These are phyloP conservation scores for Aspergillus egyptiacus DNA, from an alignment of 495 filamentous ascomycete genomes.

Conservation along the genomic window DNA sequence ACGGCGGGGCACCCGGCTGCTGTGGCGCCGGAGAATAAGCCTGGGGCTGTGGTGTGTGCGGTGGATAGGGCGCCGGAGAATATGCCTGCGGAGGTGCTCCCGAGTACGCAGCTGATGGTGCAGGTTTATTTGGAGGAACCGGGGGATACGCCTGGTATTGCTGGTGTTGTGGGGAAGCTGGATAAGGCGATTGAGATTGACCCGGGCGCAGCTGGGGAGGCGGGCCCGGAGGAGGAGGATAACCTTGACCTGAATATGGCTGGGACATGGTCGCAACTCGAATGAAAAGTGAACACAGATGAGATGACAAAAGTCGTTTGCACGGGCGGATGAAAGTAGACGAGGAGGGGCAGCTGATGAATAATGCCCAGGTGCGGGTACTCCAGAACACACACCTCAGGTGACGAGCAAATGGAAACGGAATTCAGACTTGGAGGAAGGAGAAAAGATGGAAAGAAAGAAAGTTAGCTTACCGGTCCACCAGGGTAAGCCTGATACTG, in stretches of 20 bases:
- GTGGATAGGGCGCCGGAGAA: conserved; percentile 18
- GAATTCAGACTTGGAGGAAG: conserved; percentile 12
- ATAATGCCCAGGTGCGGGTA: background rate
- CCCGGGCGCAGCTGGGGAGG: conserved; percentile 26
- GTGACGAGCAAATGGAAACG: conserved; percentile 8
- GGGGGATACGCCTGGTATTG: conserved; percentile 31
- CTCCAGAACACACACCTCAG: conserved; percentile 8
- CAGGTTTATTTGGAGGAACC: conserved; percentile 22
- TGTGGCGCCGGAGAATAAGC: conserved; percentile 19
- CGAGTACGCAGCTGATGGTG: conserved; percentile 29
- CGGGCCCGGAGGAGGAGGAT: conserved; percentile 19
- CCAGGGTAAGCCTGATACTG: conserved; percentile 43
- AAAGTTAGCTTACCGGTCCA: conserved; percentile 36
- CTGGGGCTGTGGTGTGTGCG: conserved; percentile 12
- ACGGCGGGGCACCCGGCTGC: conserved; percentile 10
- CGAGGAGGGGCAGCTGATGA: conserved; percentile 11
- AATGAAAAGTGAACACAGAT: conserved; percentile 3
- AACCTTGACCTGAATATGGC: conserved; percentile 32
- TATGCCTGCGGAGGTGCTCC: conserved; percentile 24
- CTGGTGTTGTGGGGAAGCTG: conserved; percentile 28
- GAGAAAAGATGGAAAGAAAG: conserved; percentile 12
- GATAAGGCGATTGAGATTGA: conserved; percentile 26
- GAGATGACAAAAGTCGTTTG: conserved; percentile 3
- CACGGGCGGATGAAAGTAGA: conserved; percentile 1
- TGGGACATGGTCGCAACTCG: conserved; percentile 31